Conservation (phyloP, 805 yeast genomes). For the Kockiozyma suomiensis region DNA sequence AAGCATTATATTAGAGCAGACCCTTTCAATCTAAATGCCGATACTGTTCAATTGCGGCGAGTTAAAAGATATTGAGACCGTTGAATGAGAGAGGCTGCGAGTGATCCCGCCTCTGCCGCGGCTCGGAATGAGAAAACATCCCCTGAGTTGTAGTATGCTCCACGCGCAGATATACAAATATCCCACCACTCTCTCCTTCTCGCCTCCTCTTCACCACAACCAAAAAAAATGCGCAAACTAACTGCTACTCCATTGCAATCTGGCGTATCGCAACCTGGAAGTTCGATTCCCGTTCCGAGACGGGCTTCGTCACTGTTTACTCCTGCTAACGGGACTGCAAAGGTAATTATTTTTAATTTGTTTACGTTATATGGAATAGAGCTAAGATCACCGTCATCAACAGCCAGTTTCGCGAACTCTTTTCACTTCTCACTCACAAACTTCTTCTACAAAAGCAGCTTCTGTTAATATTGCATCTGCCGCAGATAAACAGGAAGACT, state of each 20-base stretch:
- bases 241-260: conserved; percentile 17
- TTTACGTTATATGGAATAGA: background rate
- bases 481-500: background rate
- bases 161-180: too few species aligned
- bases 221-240: conserved; percentile 2
- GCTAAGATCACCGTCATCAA: background rate
- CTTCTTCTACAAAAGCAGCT: background rate
- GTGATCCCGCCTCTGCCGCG: background rate
- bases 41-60: too few species aligned
- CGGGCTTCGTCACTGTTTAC: conserved; percentile 24
- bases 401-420: conserved; percentile 20
- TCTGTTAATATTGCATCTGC: background rate
- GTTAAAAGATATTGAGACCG: background rate
- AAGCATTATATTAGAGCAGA: conserved; percentile 48
- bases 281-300: conserved; percentile 30
- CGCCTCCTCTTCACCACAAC: background rate
- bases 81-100: background rate
- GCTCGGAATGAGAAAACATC: too few species aligned
- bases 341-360: background rate
- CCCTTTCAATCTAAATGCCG: too few species aligned
- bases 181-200: background rate
- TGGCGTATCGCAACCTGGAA: conserved; percentile 1
- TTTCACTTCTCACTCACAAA: conserved; percentile 1
- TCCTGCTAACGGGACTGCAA: conserved; percentile 6
- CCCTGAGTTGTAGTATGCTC: too few species aligned